Conservation (phyloP, 1,284 basidiomycete genomes). For the Takashimella tepidaria region DNA sequence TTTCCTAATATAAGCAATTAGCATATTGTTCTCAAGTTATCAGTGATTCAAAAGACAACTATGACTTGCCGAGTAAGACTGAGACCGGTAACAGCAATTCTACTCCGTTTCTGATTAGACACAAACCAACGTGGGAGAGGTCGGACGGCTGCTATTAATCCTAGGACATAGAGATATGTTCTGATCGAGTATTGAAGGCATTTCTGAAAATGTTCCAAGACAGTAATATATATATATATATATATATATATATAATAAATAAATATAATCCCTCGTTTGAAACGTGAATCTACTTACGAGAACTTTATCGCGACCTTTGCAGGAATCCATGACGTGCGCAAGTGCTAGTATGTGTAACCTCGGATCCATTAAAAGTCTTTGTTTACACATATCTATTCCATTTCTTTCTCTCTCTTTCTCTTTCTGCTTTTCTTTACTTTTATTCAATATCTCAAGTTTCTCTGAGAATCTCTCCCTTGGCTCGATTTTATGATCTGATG, state of each 20-base stretch:
- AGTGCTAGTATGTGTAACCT: not conserved
- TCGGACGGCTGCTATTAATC: constrained; percentile 30
- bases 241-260: too few species aligned
- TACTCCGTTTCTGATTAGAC: constrained; percentile 31
- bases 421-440: not conserved
- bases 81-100: constrained; percentile 28
- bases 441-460: too few species aligned
- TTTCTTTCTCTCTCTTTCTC: constrained; percentile 3
- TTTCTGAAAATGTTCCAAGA: too few species aligned
- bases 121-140: constrained; percentile 33
- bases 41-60: too few species aligned
- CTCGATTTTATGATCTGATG: too few species aligned
- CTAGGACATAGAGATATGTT: constrained; percentile 42
- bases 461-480: not conserved
- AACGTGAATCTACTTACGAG: constrained; percentile 32
- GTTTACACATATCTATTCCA: not conserved
- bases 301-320: constrained; percentile 43
- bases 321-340: constrained; percentile 38
- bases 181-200: constrained; percentile 39
- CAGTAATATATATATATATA: too few species aligned
- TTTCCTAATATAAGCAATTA: constrained; percentile 22
- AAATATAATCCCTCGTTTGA: too few species aligned
- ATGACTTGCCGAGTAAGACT: constrained; percentile 32
- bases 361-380: not conserved
- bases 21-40: too few species aligned